Conservation (phyloP, 1,139 yeast genomes). For the Pichia sp. region DNA sequence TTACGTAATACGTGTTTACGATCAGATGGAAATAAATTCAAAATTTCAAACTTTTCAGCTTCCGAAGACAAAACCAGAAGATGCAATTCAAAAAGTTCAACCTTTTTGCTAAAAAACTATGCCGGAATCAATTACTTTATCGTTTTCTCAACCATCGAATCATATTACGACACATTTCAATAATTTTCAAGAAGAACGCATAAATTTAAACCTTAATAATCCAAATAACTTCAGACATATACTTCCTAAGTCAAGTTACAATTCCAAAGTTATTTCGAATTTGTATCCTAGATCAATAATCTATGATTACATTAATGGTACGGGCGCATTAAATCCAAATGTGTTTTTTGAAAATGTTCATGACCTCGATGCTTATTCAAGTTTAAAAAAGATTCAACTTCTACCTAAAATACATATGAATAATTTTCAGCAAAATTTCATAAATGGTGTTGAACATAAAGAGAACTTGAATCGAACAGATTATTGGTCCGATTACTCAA, state of each 20-base stretch:
- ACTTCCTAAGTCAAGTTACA: conserved; percentile 2
- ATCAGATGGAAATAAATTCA: no score
- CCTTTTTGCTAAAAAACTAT: background rate
- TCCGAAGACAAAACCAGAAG: no score
- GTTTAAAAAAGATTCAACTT: conserved; percentile 9
- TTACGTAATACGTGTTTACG: no score
- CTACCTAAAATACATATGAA: conserved; percentile 28
- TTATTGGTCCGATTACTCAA: conserved; percentile 80
- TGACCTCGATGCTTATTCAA: background rate
- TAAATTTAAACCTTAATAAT: conserved; percentile 34
- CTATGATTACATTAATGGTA: conserved; percentile 68
- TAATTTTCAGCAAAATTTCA: conserved; percentile 56
- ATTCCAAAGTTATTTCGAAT: conserved; percentile 25
- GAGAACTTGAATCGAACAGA: conserved; percentile 30
- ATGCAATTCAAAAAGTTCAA: background rate
- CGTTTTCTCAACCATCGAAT: conserved; percentile 66
- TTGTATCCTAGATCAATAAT: conserved; percentile 72
- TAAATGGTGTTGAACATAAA: conserved; percentile 26
- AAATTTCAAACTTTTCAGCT: no score
- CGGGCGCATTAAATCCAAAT: conserved; percentile 48
- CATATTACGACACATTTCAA: conserved; percentile 72
- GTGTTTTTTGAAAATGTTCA: conserved; percentile 32
- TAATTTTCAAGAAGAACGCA: conserved; percentile 66
- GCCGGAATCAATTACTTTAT: conserved; percentile 39
- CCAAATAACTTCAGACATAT: conserved; percentile 4